Base-by-base conservation (phyloP, 345 rosid genomes). In the Citrus glauca region DNA sequence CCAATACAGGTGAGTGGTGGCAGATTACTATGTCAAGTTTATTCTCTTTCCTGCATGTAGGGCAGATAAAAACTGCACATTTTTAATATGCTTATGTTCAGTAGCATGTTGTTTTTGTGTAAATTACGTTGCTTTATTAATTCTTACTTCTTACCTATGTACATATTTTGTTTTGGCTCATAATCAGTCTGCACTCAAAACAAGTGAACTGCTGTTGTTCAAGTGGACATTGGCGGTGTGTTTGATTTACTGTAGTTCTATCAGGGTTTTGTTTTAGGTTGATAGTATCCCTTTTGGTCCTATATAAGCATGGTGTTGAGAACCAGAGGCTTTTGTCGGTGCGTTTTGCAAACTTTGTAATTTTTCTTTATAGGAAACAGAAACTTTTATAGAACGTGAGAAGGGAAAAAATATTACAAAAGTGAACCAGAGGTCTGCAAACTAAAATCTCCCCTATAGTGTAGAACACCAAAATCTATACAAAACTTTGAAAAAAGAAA, bases 1-100 rank as follows among this genome's bases (percentile, higher is more conserved):
- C 97, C 97, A 40, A 10, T 86, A 76, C 91, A 92, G 95, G 98
- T 91, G 77, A 83, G 66, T 77, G 66, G 57, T 80, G 63, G 69
- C 71, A 74, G 80, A 56, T 78, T 79, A 78, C 60, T 69, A 70
- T 73, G 35, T 50, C 32, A 62, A 50, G 30, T 76, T 78, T 70
- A 9, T 73, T 11, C 28, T 65, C 56, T 59, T 71, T 61, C 10
- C 24, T 62, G 40, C 17, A 13, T 75, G 3, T 81, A 75, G 53
- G 20, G n/a, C 59, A 63, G 53, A 69, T 67, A 63, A 69, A 71
- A 64, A 64, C 35, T 48, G 48, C 61, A 50, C 8, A 13, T 22
- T 73, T 66, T 35, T 67, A 7, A 4, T 38, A 25, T 6, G 24
- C 38, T 48, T 53, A 27, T 55, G 13, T 35, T 78, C 68, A 2